These are phyloP conservation scores for Tolypocladium tundrense DNA, from an alignment of 2,329 filamentous ascomycete species.

Conservation along the genomic window DNA sequence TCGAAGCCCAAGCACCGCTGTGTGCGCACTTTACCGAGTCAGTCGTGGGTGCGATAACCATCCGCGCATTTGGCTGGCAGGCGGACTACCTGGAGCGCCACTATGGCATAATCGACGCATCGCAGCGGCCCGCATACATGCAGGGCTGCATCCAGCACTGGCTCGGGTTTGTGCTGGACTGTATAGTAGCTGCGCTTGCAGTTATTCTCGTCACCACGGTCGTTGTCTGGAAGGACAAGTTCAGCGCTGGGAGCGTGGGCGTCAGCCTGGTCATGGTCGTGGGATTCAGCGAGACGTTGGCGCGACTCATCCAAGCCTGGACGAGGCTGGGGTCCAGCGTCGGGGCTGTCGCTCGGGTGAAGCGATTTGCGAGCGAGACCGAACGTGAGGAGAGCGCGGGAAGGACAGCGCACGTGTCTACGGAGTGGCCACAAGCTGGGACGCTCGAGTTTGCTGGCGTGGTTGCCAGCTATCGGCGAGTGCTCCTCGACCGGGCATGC, in stretches of 20 bases:
- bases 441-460: background rate
- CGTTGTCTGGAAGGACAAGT: background rate
- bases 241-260: background rate
- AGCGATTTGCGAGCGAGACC: background rate
- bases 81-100: background rate
- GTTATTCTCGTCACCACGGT: background rate
- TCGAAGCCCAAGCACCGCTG: background rate
- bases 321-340: background rate
- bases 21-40: background rate
- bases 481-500: background rate
- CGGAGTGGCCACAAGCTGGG: background rate
- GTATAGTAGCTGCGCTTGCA: background rate
- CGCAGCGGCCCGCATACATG: background rate
- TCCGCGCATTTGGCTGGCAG: background rate
- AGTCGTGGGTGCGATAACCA: background rate
- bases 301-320: background rate
- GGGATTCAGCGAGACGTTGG: background rate
- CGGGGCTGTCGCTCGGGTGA: background rate
- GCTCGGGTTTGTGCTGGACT: background rate
- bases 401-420: background rate
- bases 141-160: background rate
- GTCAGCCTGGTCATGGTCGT: background rate
- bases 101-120: background rate
- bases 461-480: background rate
- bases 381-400: background rate